Evolutionary conservation across 2,329 filamentous ascomycete genomes (phyloP).

Genomic region (Teratosphaeria destructans): DNA sequence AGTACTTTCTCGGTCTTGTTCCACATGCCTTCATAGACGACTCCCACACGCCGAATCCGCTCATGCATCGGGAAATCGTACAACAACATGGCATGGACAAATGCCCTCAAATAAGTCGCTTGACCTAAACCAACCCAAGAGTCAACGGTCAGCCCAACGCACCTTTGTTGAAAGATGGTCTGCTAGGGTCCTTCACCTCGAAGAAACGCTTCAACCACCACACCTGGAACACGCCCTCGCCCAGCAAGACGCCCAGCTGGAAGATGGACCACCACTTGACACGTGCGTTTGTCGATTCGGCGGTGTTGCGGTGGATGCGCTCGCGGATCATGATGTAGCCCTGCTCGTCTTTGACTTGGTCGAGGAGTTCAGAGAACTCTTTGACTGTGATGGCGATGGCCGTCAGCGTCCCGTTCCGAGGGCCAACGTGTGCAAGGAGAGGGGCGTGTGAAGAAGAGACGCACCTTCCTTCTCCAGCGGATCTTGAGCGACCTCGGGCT

Average conservation of each 20-base stretch:
- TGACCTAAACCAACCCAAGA: constrained; percentile 23
- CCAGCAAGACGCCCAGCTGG: constrained; percentile 78
- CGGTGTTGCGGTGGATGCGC: constrained; percentile 93
- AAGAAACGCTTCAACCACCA: constrained; percentile 96
- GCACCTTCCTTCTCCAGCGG: constrained; percentile 83
- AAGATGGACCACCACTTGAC: constrained; percentile 99
- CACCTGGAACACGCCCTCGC: constrained; percentile 93
- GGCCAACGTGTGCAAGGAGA: not conserved
- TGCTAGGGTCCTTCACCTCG: constrained; percentile 21
- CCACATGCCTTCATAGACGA: no score
- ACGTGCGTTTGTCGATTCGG: constrained; percentile 91
- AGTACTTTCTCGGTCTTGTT: no score
- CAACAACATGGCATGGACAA: not conserved
- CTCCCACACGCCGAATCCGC: no score
- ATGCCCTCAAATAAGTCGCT: constrained; percentile 24
- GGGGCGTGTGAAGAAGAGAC: not conserved
- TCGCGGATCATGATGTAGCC: constrained; percentile 92
- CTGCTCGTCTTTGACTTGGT: constrained; percentile 95
- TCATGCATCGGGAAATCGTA: not conserved
- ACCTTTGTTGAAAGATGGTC: constrained; percentile 19
- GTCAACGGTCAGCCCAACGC: constrained; percentile 18
- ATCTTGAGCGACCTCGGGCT: constrained; percentile 72
- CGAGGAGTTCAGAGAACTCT: constrained; percentile 70
- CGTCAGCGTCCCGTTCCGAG: not conserved
- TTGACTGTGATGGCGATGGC: constrained; percentile 48